These are phyloP conservation scores for Marasmius fiardii DNA, from an alignment of 1,284 basidiomycete genomes.

Conservation along the genomic window DNA sequence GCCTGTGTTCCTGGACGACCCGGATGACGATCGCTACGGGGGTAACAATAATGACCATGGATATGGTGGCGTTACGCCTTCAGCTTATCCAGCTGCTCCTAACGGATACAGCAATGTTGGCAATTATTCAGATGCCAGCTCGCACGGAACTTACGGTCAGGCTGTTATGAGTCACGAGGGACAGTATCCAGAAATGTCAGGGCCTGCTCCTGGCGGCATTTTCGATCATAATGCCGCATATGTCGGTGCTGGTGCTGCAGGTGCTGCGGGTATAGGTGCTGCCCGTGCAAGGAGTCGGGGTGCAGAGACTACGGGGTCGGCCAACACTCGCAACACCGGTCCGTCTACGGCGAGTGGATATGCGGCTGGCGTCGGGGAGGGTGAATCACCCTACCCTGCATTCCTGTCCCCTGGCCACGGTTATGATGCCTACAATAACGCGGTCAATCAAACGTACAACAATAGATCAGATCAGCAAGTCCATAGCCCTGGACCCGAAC, in stretches of 20 bases:
- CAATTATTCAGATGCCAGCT: conserved; percentile 54
- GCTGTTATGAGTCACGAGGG: conserved; percentile 36
- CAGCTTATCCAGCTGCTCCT: conserved; percentile 17
- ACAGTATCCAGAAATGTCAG: conserved; percentile 35
- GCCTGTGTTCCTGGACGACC: conserved; percentile 50
- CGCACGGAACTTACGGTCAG: conserved; percentile 59
- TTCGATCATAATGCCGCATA: conserved; percentile 23
- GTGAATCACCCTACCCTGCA: conserved; percentile 44
- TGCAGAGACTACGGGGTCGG: conserved; percentile 16
- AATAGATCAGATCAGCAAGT: neutral
- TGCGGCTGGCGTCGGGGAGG: conserved; percentile 31
- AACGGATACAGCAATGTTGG: conserved; percentile 16
- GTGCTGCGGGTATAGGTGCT: conserved; percentile 39
- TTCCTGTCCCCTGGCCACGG: conserved; percentile 31
- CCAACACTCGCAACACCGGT: neutral
- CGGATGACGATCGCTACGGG: conserved; percentile 34
- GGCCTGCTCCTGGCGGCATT: conserved; percentile 26
- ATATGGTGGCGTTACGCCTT: conserved; percentile 32
- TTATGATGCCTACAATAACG: conserved; percentile 5
- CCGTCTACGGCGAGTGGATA: conserved; percentile 24
- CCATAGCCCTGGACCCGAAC: conserved; percentile 13
- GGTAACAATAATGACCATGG: conserved; percentile 22
- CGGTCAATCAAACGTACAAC: conserved; percentile 1
- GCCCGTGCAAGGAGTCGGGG: conserved; percentile 35
- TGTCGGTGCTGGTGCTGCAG: conserved; percentile 26